Conservation (phyloP, 148 eudicot genomes). For the Cornus suecica region DNA sequence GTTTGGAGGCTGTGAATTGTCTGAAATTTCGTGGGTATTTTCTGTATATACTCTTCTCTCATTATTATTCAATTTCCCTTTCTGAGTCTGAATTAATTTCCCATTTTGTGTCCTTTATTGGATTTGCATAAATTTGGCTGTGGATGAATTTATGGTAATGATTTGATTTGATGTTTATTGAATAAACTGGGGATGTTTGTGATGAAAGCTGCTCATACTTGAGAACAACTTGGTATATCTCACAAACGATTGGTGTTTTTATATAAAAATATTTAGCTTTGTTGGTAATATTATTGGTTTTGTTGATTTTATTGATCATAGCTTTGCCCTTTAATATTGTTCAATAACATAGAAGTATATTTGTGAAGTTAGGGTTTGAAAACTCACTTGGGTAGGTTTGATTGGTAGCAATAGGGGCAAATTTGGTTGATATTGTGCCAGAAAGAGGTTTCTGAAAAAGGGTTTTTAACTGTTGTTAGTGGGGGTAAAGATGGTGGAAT, state of each 20-base stretch:
- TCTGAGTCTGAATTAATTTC: neutral
- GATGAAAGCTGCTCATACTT: neutral
- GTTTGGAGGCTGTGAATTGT: neutral
- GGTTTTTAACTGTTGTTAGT: constrained; percentile 7
- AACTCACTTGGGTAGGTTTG: constrained; percentile 9
- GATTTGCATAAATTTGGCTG: neutral
- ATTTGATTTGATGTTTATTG: constrained; percentile 29
- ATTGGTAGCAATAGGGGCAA: neutral
- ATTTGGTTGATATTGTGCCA: neutral
- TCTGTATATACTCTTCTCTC: neutral
- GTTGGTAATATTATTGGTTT: neutral
- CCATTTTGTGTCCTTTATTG: neutral
- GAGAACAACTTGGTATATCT: constrained; percentile 8
- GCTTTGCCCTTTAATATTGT: neutral
- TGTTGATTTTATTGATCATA: neutral
- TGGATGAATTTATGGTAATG: constrained; percentile 13
- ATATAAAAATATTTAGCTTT: neutral
- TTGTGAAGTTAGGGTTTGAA: constrained; percentile 4
- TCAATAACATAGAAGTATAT: neutral
- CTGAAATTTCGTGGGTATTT: constrained; percentile 26
- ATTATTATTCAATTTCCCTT: neutral
- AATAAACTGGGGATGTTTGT: constrained; percentile 21
- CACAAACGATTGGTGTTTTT: constrained; percentile 1
- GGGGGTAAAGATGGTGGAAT: constrained; percentile 63
- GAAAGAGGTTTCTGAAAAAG: neutral